Evolutionary conservation across 75 land plant genomes (phyloP), one percentile per base, ranked within the genome.

Genomic region (Pseudotsuga menziesii): DNA sequence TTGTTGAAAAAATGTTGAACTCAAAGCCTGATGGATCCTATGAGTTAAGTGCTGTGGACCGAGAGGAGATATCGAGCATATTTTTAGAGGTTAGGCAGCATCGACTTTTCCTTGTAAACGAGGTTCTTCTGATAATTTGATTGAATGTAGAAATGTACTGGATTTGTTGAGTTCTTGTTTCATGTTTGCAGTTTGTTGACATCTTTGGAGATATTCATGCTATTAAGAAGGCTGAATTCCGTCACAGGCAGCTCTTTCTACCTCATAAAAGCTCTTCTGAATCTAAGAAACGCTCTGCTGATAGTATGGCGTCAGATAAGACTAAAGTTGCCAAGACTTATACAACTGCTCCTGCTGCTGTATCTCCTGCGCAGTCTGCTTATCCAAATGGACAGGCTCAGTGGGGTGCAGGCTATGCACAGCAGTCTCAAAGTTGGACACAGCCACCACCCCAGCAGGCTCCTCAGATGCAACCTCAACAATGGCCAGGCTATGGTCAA

Each of bases 41-140:
- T 48, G 78, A 73, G 44, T 72, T 89, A 41, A 85, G 78, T 78
- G 60, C 81, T 58, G 58, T 80, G n/a, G 95, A 94, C 9, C 84
- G 88, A 71, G 99, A 97, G 44, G 98, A 97, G 58, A 70, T 97
- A 57, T 97, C 99, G 11, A 75, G 86, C 75, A 86, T 97, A 19
- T 94, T 82, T 74, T 81, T 94, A 75, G 99, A 97, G 93, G 99
- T 94, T 81, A 78, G 60, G 15, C 20, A 12, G 19, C 4, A 67
- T n/a, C 20, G 39, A 6, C 17, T 2, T 69, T 69, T 19, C 5
- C 8, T 20, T 3, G 2, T n/a, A n/a, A n/a, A 69, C n/a, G 44
- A 69, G n/a, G 25, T 16, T 22, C 12, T 2, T 69, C 11, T 0
- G 22, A 69, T 52, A 17, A 69, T 69, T 41, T 20, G 12, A 36